Evolutionary conservation across 2,329 filamentous ascomycete genomes (phyloP).

Genomic region (Aspergillus sp.): DNA sequence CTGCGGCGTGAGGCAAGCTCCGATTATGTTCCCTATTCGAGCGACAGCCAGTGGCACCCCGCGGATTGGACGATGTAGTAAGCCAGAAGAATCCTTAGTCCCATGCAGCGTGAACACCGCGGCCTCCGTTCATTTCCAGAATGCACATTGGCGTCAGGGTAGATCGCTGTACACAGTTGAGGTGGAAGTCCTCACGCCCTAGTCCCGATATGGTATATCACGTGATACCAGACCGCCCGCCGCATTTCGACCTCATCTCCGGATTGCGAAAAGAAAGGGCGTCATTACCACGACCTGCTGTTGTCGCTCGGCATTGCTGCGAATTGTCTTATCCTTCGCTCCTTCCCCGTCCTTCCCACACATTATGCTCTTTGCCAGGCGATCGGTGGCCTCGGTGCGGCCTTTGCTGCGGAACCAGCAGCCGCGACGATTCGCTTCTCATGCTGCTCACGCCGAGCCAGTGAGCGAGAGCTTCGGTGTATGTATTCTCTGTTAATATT

Average conservation of each 20-base stretch:
- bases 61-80: background rate
- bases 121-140: background rate
- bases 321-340: slow-evolving; percentile 34
- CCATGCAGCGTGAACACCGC: background rate
- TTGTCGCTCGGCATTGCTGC: slow-evolving; percentile 14
- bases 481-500: slow-evolving; percentile 20
- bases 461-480: slow-evolving; percentile 43
- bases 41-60: no score
- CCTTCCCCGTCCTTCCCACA: slow-evolving; percentile 12
- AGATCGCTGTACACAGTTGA: no score
- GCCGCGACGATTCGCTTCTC: slow-evolving; percentile 39
- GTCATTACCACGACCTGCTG: background rate
- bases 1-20: background rate
- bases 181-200: background rate
- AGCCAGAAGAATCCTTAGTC: background rate
- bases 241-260: background rate
- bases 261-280: background rate
- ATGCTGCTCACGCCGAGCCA: slow-evolving; percentile 35
- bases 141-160: background rate
- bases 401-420: slow-evolving; percentile 35
- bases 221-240: background rate
- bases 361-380: slow-evolving; percentile 38
- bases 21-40: background rate
- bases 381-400: slow-evolving; percentile 32
- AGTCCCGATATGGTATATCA: background rate